phyloP scores from a whole-genome alignment of 1,284 basidiomycete species.

The Malassezia vespertilionis region DNA sequence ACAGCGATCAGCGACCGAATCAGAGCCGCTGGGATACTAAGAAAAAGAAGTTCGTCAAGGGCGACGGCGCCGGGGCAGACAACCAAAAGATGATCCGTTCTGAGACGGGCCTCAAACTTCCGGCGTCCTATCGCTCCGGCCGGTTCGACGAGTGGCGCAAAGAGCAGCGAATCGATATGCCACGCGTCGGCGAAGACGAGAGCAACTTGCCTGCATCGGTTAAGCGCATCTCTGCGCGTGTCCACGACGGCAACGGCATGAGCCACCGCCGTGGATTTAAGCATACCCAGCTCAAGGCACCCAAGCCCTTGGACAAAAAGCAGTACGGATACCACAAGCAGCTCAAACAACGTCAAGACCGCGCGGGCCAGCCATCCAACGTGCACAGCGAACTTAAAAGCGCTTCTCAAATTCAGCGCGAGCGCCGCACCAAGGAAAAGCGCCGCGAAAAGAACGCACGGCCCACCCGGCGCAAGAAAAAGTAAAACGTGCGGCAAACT shows the following conservation, averaged over 20 bases:
- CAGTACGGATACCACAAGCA: constrained; percentile 20
- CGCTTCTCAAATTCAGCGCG: constrained; percentile 34
- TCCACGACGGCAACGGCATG: constrained; percentile 6
- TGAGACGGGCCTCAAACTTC: constrained; percentile 83
- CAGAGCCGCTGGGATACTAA: constrained; percentile 82
- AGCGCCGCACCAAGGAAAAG: constrained; percentile 26
- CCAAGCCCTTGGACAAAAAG: constrained; percentile 24
- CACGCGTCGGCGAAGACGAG: constrained; percentile 70
- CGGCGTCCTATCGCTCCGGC: constrained; percentile 82
- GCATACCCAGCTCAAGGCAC: constrained; percentile 28
- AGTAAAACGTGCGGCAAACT: neutral
- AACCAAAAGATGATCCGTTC: constrained; percentile 89
- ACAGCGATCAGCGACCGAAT: constrained; percentile 47
- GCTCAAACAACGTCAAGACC: constrained; percentile 26
- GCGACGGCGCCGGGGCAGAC: constrained; percentile 72
- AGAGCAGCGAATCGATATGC: constrained; percentile 61
- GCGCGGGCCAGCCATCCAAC: constrained; percentile 14
- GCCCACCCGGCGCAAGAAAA: constrained; percentile 13
- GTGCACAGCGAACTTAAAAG: constrained; percentile 30
- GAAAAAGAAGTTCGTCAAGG: constrained; percentile 86
- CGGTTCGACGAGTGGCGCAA: constrained; percentile 90
- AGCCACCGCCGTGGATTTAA: constrained; percentile 58
- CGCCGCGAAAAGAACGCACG: constrained; percentile 40
- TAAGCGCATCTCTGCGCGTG: constrained; percentile 12
- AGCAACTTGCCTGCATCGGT: constrained; percentile 15